Conservation (phyloP, 106 monocot genomes). For the Dendrobium chrysotoxum region DNA sequence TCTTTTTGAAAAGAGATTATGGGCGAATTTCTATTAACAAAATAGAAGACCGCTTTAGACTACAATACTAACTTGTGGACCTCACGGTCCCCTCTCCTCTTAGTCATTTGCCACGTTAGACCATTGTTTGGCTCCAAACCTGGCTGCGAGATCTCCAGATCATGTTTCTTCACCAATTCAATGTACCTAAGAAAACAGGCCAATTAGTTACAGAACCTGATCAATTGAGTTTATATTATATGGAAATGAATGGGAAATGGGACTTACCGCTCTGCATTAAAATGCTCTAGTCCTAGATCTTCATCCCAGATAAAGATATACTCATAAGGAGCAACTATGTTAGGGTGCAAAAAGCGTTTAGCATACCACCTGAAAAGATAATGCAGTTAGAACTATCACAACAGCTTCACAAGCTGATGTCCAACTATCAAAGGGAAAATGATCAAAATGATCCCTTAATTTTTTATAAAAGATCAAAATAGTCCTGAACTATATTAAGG, state of each 20-base stretch:
- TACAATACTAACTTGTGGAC: conserved; percentile 37
- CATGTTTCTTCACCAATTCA: conserved; percentile 44
- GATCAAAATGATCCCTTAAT: too few species aligned
- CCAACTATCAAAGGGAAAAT: too few species aligned
- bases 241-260: background rate
- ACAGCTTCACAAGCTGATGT: too few species aligned
- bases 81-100: conserved; percentile 29
- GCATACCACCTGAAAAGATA: conserved; percentile 64
- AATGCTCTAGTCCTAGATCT: conserved; percentile 66
- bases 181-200: conserved; percentile 27
- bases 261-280: conserved; percentile 54
- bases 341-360: conserved; percentile 68
- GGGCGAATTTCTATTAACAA: background rate
- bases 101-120: conserved; percentile 49
- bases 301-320: conserved; percentile 86
- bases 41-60: too few species aligned
- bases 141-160: conserved; percentile 51
- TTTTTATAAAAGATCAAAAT: too few species aligned
- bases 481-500: too few species aligned
- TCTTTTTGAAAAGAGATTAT: background rate
- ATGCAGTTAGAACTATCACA: background rate
- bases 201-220: background rate
- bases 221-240: background rate
- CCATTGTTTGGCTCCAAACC: conserved; percentile 37
- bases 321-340: conserved; percentile 65